Evolutionary conservation across 164 flowering plant genomes (phyloP).

Genomic region (Stephania japonica): DNA sequence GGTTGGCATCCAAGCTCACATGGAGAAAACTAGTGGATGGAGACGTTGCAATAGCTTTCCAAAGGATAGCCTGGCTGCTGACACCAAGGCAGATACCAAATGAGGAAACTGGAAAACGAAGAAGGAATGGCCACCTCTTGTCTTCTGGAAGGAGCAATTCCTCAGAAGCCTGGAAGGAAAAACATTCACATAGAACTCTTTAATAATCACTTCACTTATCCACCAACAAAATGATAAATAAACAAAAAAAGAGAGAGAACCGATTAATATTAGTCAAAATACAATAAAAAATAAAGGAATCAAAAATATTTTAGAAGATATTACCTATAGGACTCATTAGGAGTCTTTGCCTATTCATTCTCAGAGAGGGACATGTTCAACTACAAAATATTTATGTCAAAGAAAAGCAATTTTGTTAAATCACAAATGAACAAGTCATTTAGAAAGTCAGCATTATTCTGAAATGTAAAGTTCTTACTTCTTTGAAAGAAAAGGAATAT

Average conservation of each 20-base stretch:
- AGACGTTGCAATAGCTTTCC: constrained; percentile 70
- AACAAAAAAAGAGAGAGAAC: background rate
- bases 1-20: constrained; percentile 42
- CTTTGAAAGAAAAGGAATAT: background rate
- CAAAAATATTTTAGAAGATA: background rate
- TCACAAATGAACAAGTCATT: background rate
- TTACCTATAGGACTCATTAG: too few species aligned
- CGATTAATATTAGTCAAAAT: background rate
- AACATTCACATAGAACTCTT: too few species aligned
- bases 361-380: too few species aligned
- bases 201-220: background rate
- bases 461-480: background rate
- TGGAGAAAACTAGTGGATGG: constrained; percentile 62
- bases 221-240: background rate
- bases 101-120: constrained; percentile 72
- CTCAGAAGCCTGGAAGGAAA: constrained; percentile 52
- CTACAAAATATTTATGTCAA: too few species aligned
- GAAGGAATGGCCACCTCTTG: constrained; percentile 84
- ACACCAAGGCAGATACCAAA: constrained; percentile 86
- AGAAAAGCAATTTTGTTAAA: background rate
- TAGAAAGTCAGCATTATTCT: background rate
- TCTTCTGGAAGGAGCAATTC: constrained; percentile 71
- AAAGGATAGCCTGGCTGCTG: constrained; percentile 89
- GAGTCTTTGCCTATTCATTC: too few species aligned
- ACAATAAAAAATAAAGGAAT: background rate